Evolutionary conservation across 148 eudicot species (phyloP), one percentile per base, ranked within the genome.

Genomic region (Silene latifolia): DNA sequence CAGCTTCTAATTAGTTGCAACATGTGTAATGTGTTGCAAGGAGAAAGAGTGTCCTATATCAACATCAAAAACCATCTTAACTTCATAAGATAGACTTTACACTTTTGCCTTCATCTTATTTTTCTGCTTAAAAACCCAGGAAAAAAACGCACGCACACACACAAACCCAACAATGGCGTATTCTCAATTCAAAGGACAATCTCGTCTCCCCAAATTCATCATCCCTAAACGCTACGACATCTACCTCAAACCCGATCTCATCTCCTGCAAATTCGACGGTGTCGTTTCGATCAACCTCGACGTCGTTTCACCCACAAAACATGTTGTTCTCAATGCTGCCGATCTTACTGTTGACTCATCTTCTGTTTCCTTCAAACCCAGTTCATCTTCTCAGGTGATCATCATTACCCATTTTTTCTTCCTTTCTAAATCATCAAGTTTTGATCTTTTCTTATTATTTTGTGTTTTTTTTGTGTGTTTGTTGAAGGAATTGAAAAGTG

Each of bases 251-350:
- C 97, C 98, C 14, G 92, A 95, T 83, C 93, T 95, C 10, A 32
- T 62, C 70, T 72, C 88, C 72, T 95, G 99, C 79, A 88, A 76
- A 29, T 95, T 95, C 86, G 4, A 76, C 78, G 97, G 99, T 61
- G 42, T 80, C 79, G 98, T 90, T 48, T 76, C 79, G 1, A 88
- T 92, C 71, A 58, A 83, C 67, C 80, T 90, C 62, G 83, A 92
- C 71, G 78, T 95, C 72, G 87, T 95, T 46, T 80, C 89, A 17
- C 82, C 83, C 27, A 89, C 97, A 14, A 88, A 83, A 47, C 74
- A 77, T 75, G 78, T 95, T 71, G 98, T 92, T 23, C 93, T 92
- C 76, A 95, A 95, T 73, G 96, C 99, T 53, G 92, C 91, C 19
- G 99, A 95, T 17, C 97, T 95, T 78, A 27, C 73, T 29, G 86